Evolutionary conservation across 2,329 filamentous ascomycete genomes (phyloP).

Genomic region (Fusarium sp.): DNA sequence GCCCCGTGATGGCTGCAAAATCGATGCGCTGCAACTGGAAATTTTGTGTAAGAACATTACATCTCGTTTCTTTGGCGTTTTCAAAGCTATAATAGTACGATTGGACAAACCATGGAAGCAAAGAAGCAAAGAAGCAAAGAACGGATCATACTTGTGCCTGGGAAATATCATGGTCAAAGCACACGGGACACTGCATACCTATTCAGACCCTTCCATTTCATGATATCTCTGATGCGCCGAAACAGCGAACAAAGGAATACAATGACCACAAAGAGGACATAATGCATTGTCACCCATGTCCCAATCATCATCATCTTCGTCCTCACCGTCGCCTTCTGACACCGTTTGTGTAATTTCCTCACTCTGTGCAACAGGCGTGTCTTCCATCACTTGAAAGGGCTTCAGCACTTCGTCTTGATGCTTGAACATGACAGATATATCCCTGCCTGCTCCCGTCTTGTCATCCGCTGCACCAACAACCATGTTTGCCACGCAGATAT

Average conservation of each 20-base stretch:
- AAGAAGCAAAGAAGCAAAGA: not conserved
- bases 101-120: not conserved
- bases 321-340: constrained; percentile 31
- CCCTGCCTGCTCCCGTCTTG: constrained; percentile 68
- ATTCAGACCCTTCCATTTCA: constrained; percentile 42
- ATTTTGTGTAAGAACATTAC: not conserved
- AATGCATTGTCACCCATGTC: constrained; percentile 41
- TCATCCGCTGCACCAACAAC: constrained; percentile 62
- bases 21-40: not conserved
- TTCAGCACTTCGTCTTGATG: constrained; percentile 74
- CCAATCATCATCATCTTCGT: constrained; percentile 42
- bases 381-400: constrained; percentile 68
- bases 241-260: constrained; percentile 67
- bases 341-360: constrained; percentile 40
- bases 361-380: constrained; percentile 35
- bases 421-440: constrained; percentile 86
- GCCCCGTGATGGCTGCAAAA: not conserved
- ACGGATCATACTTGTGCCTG: not conserved
- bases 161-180: not conserved
- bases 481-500: constrained; percentile 91
- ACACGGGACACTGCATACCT: not conserved
- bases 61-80: not conserved
- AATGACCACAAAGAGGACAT: constrained; percentile 61
- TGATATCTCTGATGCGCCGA: constrained; percentile 59
- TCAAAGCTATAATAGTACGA: not conserved